These are phyloP conservation scores for Lasiodiplodia citricola DNA, from an alignment of 2,329 filamentous ascomycete genomes.

Conservation along the genomic window DNA sequence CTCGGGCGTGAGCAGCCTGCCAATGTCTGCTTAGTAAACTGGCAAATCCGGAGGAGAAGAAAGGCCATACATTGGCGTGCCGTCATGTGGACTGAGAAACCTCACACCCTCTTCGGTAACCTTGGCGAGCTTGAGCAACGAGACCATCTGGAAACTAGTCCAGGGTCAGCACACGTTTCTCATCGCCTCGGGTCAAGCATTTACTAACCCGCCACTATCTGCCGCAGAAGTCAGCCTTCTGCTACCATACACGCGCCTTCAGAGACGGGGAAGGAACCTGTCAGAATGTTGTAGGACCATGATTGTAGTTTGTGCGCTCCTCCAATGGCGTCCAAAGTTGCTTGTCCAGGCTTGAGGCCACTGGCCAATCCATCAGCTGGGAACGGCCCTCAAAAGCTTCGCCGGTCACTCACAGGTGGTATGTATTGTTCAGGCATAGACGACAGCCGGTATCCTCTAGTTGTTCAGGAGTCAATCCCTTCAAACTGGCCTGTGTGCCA, in stretches of 20 bases:
- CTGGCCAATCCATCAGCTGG: constrained; percentile 34
- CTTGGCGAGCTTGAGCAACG: constrained; percentile 86
- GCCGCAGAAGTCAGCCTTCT: constrained; percentile 35
- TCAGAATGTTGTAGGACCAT: constrained; percentile 95
- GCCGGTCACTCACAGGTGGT: constrained; percentile 68
- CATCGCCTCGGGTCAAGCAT: constrained; percentile 27
- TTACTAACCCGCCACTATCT: constrained; percentile 54
- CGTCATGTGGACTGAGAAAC: constrained; percentile 96
- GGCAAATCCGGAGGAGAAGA: background rate
- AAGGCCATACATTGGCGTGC: constrained; percentile 74
- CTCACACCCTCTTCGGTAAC: constrained; percentile 95
- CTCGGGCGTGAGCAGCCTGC: constrained; percentile 85
- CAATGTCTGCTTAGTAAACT: constrained; percentile 3
- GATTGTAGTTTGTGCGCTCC: constrained; percentile 94
- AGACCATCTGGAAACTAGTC: constrained; percentile 96
- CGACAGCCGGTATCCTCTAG: constrained; percentile 87
- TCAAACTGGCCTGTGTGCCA: constrained; percentile 93
- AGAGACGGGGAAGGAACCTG: constrained; percentile 51
- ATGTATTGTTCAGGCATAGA: constrained; percentile 96
- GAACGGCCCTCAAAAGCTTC: background rate
- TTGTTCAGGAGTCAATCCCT: constrained; percentile 91
- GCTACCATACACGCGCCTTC: background rate
- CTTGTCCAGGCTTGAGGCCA: constrained; percentile 91
- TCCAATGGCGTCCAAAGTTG: constrained; percentile 82
- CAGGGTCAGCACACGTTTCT: constrained; percentile 35